These are phyloP conservation scores for Laguncularia racemosa DNA, from an alignment of 345 rosid species.

Conservation along the genomic window DNA sequence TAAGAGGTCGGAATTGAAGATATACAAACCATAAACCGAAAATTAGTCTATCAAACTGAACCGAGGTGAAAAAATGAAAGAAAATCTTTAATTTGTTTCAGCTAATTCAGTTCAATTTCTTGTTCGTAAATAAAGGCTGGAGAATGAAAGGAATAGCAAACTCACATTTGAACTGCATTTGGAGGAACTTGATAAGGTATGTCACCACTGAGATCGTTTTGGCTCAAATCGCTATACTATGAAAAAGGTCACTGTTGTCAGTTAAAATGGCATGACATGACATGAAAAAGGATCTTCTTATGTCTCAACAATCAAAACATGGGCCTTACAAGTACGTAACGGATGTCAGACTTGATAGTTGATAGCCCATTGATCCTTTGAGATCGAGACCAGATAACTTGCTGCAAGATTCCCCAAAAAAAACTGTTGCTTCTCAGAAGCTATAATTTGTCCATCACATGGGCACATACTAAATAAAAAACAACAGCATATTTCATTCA, in stretches of 20 bases:
- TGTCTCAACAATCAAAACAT: slow-evolving; percentile 4
- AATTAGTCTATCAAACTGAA: no score
- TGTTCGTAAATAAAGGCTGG: not conserved
- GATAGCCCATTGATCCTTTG: slow-evolving; percentile 79
- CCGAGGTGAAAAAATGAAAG: no score
- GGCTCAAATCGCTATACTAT: slow-evolving; percentile 84
- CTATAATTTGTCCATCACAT: not conserved
- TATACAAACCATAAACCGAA: no score
- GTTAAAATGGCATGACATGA: slow-evolving; percentile 6
- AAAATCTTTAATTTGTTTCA: not conserved
- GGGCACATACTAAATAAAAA: no score
- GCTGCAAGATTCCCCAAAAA: slow-evolving; percentile 35
- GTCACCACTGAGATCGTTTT: slow-evolving; percentile 70
- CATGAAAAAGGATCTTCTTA: slow-evolving; percentile 5
- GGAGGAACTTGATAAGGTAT: slow-evolving; percentile 97
- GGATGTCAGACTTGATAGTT: slow-evolving; percentile 72
- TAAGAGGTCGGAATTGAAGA: no score
- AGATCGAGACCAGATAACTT: slow-evolving; percentile 63
- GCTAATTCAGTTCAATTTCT: not conserved
- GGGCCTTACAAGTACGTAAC: slow-evolving; percentile 68
- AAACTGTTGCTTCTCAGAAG: not conserved
- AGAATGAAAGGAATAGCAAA: not conserved
- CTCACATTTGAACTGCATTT: slow-evolving; percentile 56
- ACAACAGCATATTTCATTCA: no score
- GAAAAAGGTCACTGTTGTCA: slow-evolving; percentile 22